Percentiles rank a stretch among this genome's conserved stretches.
Evolutionary conservation across 305 asterid genomes (phyloP).

Genomic region (Euphrasia arctica): DNA sequence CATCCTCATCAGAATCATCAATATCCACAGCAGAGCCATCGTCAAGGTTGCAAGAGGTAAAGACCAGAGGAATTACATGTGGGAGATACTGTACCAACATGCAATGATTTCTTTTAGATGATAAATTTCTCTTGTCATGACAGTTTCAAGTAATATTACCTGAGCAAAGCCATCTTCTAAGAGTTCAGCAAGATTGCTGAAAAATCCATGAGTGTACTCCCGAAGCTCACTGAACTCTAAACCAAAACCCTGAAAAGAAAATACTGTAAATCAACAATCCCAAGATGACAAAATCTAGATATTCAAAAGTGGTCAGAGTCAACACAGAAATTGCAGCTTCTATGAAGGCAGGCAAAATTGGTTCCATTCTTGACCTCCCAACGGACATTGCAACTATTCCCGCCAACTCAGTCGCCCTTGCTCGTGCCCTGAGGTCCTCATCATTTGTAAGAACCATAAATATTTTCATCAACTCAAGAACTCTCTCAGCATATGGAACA

Average conservation of each 20-base stretch:
- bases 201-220: conserved; percentile 98
- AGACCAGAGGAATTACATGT: conserved; percentile 83
- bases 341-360: conserved; percentile 83
- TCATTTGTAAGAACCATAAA: conserved; percentile 98
- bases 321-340: conserved; percentile 93
- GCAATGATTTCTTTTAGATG: conserved; percentile 25
- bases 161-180: conserved; percentile 82
- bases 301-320: conserved; percentile 24
- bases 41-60: conserved; percentile 96
- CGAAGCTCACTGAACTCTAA: conserved; percentile 96
- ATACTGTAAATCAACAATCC: conserved; percentile 22
- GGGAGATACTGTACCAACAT: conserved; percentile 81
- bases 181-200: conserved; percentile 91
- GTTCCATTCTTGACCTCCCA: conserved; percentile 90
- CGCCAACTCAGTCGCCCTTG: conserved; percentile 97
- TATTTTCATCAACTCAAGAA: conserved; percentile 88
- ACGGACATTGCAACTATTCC: conserved; percentile 97
- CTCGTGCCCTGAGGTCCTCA: conserved; percentile 95
- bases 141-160: conserved; percentile 43
- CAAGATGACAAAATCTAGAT: conserved; percentile 22
- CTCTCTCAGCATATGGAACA: conserved; percentile 89
- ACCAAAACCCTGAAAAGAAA: conserved; percentile 71
- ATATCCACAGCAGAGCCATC: conserved; percentile 98
- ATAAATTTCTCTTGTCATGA: conserved; percentile 11
- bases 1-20: conserved; percentile 86